Evolutionary conservation across 768 basidiomycete species (phyloP).

Genomic region (Cystobasidium ongulense): DNA sequence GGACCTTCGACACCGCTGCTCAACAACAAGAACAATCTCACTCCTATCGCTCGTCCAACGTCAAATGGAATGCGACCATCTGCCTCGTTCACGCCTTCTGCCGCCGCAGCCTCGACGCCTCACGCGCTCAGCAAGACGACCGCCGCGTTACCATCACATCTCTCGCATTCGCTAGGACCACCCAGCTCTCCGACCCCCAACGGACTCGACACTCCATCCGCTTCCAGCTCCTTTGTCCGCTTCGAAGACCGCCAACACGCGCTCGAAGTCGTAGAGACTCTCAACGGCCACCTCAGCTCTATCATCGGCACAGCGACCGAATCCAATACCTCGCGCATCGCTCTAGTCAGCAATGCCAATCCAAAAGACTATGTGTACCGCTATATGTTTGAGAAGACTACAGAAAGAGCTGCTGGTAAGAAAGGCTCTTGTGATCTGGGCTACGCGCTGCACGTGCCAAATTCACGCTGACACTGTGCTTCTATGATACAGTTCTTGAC

Average conservation of each 20-base stretch:
- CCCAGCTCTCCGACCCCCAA: conserved; percentile 35
- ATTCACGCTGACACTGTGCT: neutral
- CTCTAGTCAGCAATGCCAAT: conserved; percentile 40
- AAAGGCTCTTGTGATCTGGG: neutral
- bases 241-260: conserved; percentile 41
- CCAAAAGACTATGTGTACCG: conserved; percentile 54
- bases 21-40: conserved; percentile 31
- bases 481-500: conserved; percentile 58
- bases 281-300: conserved; percentile 45
- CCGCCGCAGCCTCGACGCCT: neutral
- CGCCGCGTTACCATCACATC: conserved; percentile 30
- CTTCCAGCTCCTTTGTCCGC: conserved; percentile 3
- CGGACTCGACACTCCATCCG: conserved; percentile 3
- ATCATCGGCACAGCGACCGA: conserved; percentile 33
- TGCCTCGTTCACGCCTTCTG: neutral
- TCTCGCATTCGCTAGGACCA: conserved; percentile 40
- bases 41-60: neutral
- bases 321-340: conserved; percentile 40
- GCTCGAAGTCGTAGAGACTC: conserved; percentile 45
- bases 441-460: neutral
- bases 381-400: conserved; percentile 90
- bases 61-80: neutral
- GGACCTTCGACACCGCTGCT: neutral
- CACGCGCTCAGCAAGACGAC: conserved; percentile 30
- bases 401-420: conserved; percentile 71